These are phyloP conservation scores for Fraxinus excelsior DNA, from an alignment of 257 asterid species.

Conservation along the genomic window DNA sequence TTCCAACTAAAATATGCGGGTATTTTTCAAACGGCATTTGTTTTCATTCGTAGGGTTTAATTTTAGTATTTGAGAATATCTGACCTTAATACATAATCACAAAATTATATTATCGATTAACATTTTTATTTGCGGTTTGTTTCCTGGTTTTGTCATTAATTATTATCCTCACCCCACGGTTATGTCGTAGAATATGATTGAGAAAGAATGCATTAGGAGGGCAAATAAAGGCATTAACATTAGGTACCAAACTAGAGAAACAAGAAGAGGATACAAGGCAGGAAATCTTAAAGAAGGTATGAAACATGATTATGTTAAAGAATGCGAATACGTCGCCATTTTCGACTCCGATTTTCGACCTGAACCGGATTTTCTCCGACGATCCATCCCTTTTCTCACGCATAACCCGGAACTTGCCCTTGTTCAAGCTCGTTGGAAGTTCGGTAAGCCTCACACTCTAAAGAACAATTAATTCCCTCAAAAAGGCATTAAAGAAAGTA, in stretches of 20 bases:
- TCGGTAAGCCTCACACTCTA: conserved; percentile 52
- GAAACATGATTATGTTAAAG: conserved; percentile 67
- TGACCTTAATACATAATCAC: too few species aligned
- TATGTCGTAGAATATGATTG: conserved; percentile 73
- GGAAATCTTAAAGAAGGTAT: conserved; percentile 96
- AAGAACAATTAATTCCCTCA: too few species aligned
- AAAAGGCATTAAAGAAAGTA: too few species aligned
- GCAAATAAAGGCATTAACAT: conserved; percentile 83
- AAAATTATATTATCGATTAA: too few species aligned
- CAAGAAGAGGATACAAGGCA: conserved; percentile 90
- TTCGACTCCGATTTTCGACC: conserved; percentile 96
- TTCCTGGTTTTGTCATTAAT: too few species aligned
- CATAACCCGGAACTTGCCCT: conserved; percentile 79
- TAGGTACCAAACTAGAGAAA: conserved; percentile 73
- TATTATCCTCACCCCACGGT: too few species aligned
- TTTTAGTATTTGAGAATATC: too few species aligned
- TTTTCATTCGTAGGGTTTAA: too few species aligned
- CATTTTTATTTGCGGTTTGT: too few species aligned
- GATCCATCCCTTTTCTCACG: conserved; percentile 77
- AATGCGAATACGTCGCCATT: conserved; percentile 81
- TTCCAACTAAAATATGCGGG: too few species aligned
- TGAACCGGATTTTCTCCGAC: conserved; percentile 84
- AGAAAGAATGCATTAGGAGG: conserved; percentile 88
- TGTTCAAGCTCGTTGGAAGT: conserved; percentile 95
- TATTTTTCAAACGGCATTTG: too few species aligned